phyloP scores from a whole-genome alignment of 2,329 filamentous ascomycete genomes.

The Sporothrix humicola region DNA sequence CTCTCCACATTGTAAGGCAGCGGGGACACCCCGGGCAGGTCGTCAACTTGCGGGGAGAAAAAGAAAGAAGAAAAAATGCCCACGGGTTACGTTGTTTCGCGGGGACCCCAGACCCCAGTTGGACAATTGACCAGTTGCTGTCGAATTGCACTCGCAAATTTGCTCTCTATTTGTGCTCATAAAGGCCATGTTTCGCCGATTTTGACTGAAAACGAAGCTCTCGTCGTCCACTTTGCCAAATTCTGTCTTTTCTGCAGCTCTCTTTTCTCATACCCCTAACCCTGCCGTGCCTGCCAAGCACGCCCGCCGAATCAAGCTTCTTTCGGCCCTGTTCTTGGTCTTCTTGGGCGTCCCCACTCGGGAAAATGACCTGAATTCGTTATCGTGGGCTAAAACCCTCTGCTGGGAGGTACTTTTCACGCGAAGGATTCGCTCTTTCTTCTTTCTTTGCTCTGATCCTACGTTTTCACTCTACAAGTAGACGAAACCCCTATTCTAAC shows the following conservation, averaged over 20 bases:
- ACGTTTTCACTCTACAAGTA: too few relatives aligned
- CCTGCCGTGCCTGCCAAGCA: not conserved
- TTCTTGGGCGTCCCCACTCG: not conserved
- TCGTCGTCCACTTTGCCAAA: too few relatives aligned
- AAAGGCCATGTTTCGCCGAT: not conserved
- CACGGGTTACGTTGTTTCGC: not conserved
- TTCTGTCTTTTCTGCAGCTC: too few relatives aligned
- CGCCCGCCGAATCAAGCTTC: not conserved
- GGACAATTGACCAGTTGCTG: too few relatives aligned
- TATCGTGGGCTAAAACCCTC: not conserved
- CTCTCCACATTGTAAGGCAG: not conserved
- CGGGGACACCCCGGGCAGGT: not conserved
- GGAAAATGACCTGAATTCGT: not conserved
- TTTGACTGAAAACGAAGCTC: not conserved
- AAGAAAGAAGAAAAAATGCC: not conserved
- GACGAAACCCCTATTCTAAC: not conserved
- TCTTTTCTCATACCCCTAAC: not conserved
- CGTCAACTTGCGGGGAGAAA: not conserved
- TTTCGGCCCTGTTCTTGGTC: not conserved
- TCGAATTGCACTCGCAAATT: not conserved
- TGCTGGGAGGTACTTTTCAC: not conserved
- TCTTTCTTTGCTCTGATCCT: not conserved
- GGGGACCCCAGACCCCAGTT: not conserved
- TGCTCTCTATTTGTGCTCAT: not conserved
- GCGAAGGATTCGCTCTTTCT: not conserved